A percentile compares a stretch with the other conserved stretches of the same genome.
Evolutionary conservation across 805 yeast species (phyloP).

Genomic region (Monosporozyma servazzii): DNA sequence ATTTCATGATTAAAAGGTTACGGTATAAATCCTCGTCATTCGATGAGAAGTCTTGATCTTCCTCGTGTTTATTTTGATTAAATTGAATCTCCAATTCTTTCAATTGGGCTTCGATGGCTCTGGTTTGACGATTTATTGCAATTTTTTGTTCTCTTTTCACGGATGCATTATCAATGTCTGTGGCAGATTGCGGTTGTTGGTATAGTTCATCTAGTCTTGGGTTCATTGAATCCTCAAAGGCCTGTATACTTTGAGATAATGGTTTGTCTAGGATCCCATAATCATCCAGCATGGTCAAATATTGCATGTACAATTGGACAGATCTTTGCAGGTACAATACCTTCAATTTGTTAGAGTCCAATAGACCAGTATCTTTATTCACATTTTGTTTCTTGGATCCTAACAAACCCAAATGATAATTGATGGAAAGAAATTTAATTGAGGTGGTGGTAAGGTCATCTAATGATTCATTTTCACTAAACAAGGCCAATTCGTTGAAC

Average conservation of each 20-base stretch:
- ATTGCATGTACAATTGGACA: slow-evolving; percentile 37
- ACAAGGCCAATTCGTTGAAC: slow-evolving; percentile 41
- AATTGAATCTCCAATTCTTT: slow-evolving; percentile 30
- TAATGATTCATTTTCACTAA: slow-evolving; percentile 61
- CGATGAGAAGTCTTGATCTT: slow-evolving; percentile 31
- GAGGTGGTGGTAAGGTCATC: slow-evolving; percentile 62
- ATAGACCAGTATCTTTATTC: slow-evolving; percentile 5
- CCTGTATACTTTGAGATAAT: slow-evolving; percentile 34
- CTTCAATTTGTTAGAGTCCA: slow-evolving; percentile 19
- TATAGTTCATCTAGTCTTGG: slow-evolving; percentile 33
- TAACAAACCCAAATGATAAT: slow-evolving; percentile 46
- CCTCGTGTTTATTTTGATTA: slow-evolving; percentile 25
- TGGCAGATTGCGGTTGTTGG: slow-evolving; percentile 11
- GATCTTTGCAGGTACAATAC: slow-evolving; percentile 35
- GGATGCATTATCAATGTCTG: slow-evolving; percentile 23
- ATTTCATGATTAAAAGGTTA: slow-evolving; percentile 44
- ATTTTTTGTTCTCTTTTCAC: slow-evolving; percentile 64
- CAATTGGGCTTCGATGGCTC: slow-evolving; percentile 40
- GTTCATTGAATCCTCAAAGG: slow-evolving; percentile 32
- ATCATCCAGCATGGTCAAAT: slow-evolving; percentile 36
- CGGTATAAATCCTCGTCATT: slow-evolving; percentile 54
- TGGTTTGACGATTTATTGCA: slow-evolving; percentile 53
- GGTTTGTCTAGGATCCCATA: slow-evolving; percentile 35
- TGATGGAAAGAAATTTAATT: slow-evolving; percentile 49
- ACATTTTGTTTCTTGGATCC: slow-evolving; percentile 24